Evolutionary conservation across 495 filamentous ascomycete genomes (phyloP).

Genomic region (Staphylotrichum tortipilum): DNA sequence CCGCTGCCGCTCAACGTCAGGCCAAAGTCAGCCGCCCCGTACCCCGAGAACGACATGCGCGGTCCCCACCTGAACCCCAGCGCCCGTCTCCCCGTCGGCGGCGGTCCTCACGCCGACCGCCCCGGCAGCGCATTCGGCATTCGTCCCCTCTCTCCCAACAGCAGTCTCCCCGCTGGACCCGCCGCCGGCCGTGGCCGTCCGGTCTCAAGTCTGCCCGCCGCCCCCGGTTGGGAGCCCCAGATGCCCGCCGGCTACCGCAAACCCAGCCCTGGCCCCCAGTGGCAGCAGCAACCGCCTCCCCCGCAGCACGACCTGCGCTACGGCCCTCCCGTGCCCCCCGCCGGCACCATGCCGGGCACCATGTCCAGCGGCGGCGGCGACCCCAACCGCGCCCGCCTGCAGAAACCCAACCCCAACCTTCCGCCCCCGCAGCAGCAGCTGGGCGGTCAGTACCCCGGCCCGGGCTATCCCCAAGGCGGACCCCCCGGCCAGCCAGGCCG

Average conservation of each 20-base stretch:
- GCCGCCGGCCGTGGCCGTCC: constrained; percentile 14
- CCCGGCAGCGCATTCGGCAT: constrained; percentile 63
- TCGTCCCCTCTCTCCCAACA: constrained; percentile 32
- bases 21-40: constrained; percentile 37
- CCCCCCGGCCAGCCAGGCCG: not conserved
- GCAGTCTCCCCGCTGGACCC: constrained; percentile 5
- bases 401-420: constrained; percentile 29
- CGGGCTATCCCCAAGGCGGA: constrained; percentile 21
- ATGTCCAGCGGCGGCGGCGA: no score
- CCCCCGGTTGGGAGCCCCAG: constrained; percentile 39
- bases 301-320: constrained; percentile 10
- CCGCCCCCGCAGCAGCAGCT: constrained; percentile 10
- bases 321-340: constrained; percentile 2
- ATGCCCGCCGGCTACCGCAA: constrained; percentile 33
- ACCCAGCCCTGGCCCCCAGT: constrained; percentile 27
- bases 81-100: constrained; percentile 28
- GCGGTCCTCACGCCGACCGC: constrained; percentile 43
- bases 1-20: constrained; percentile 34
- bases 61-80: constrained; percentile 28
- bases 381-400: constrained; percentile 25
- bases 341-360: constrained; percentile 15
- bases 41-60: constrained; percentile 43
- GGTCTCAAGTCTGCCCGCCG: constrained; percentile 21
- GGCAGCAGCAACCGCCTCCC: constrained; percentile 9
- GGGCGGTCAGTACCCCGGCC: no score